These are phyloP conservation scores for Colletotrichum lupini DNA, from an alignment of 2,329 filamentous ascomycete genomes.

Conservation along the genomic window DNA sequence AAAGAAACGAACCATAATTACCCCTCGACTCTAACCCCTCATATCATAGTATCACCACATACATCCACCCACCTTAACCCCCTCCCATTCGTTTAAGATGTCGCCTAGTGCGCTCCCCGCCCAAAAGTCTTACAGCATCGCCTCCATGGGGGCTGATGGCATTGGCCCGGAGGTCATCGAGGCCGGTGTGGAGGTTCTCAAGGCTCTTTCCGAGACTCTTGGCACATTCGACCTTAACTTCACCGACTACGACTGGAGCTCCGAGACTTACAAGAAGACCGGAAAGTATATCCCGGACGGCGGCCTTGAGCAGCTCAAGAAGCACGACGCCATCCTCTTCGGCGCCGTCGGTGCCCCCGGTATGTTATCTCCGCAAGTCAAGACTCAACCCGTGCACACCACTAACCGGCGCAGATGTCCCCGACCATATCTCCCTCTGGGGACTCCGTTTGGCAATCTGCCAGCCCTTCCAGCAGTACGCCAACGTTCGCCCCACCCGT, in stretches of 20 bases:
- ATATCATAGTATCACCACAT: not conserved
- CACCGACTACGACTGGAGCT: conserved; percentile 74
- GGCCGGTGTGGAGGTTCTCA: conserved; percentile 69
- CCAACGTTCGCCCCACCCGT: conserved; percentile 72
- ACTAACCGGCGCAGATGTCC: conserved; percentile 57
- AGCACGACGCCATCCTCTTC: conserved; percentile 45
- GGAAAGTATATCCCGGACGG: conserved; percentile 74
- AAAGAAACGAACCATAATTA: not conserved
- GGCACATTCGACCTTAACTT: conserved; percentile 72
- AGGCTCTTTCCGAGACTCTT: conserved; percentile 61
- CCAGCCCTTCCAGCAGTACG: conserved; percentile 73
- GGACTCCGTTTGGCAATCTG: conserved; percentile 71
- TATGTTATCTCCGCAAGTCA: not conserved
- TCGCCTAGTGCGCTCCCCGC: conserved; percentile 32
- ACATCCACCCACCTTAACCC: not conserved
- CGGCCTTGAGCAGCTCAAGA: conserved; percentile 53
- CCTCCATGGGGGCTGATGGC: conserved; percentile 72
- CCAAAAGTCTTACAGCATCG: conserved; percentile 59
- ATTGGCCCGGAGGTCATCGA: conserved; percentile 73
- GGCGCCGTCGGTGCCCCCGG: conserved; percentile 44
- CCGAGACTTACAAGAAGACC: conserved; percentile 72
- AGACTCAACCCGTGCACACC: too few relatives aligned
- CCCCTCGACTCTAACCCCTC: not conserved
- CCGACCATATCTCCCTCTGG: conserved; percentile 76
- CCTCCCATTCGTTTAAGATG: conserved; percentile 11